Evolutionary conservation across 495 filamentous ascomycete genomes (phyloP).

Genomic region (Platismatia glauca): DNA sequence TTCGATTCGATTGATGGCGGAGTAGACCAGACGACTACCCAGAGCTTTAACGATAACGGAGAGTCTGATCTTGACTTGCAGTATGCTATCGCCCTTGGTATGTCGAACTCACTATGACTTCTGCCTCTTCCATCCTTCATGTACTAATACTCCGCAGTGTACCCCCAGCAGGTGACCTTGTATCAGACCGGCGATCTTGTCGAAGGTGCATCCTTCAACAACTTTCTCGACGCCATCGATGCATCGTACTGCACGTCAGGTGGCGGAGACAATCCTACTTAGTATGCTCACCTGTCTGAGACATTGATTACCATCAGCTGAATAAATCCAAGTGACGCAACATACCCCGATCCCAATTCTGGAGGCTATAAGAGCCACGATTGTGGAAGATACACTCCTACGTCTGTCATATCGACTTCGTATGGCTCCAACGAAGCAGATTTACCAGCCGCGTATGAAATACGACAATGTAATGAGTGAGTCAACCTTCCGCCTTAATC

Average conservation of each 20-base stretch:
- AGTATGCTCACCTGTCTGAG: background rate
- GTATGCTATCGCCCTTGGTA: conserved; percentile 37
- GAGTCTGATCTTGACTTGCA: conserved; percentile 48
- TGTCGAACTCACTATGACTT: background rate
- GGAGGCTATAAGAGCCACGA: conserved; percentile 50
- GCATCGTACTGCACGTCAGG: conserved; percentile 46
- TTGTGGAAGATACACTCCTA: conserved; percentile 51
- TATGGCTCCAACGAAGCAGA: conserved; percentile 46
- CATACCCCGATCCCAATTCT: conserved; percentile 36
- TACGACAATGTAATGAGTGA: conserved; percentile 45
- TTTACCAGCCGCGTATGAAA: conserved; percentile 43
- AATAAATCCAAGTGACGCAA: conserved; percentile 30
- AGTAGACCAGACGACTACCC: conserved; percentile 25
- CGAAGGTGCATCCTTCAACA: conserved; percentile 41
- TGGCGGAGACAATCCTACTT: conserved; percentile 37
- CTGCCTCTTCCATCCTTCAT: background rate
- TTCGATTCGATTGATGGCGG: conserved; percentile 40
- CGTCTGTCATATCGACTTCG: conserved; percentile 53
- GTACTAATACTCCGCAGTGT: conserved; percentile 26
- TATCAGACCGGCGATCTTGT: conserved; percentile 51
- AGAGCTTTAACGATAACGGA: conserved; percentile 27
- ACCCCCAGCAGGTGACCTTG: conserved; percentile 49
- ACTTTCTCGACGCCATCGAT: conserved; percentile 54
- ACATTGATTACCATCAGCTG: background rate
- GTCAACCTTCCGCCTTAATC: background rate